Conservation (phyloP, 345 rosid genomes). For the Gossypium longicalyx region DNA sequence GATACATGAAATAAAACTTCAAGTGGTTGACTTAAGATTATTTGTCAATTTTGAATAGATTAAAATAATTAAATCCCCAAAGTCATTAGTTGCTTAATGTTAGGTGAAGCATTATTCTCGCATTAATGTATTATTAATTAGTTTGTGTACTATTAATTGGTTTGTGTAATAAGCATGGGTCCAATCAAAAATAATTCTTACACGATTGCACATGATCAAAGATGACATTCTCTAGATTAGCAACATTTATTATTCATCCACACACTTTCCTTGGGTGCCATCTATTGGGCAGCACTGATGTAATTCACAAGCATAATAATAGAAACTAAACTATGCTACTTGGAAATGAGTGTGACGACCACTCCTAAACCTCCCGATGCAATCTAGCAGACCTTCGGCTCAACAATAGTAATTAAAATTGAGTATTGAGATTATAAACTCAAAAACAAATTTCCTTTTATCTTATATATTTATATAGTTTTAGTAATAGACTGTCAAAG, state of each 20-base stretch:
- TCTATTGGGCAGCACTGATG: conserved; percentile 19
- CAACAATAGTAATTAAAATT: neutral
- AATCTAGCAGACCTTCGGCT: neutral
- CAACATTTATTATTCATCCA: neutral
- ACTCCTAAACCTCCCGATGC: neutral
- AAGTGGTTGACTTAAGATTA: too few species aligned
- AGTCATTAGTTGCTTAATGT: too few species aligned
- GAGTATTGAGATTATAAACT: neutral
- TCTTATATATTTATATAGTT: neutral
- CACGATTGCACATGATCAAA: too few species aligned
- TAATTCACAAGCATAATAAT: conserved; percentile 12
- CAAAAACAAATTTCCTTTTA: neutral
- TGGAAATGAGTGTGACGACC: neutral
- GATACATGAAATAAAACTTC: too few species aligned
- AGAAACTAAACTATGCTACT: neutral
- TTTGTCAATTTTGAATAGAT: too few species aligned
- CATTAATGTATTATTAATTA: too few species aligned
- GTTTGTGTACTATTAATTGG: too few species aligned
- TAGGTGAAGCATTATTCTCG: too few species aligned
- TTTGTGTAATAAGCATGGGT: too few species aligned
- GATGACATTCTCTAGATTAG: neutral
- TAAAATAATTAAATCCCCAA: too few species aligned
- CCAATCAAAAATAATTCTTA: too few species aligned
- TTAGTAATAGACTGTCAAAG: conserved; percentile 17
- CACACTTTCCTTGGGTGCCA: neutral